Percentiles rank a stretch among this genome's conserved stretches.
These are phyloP conservation scores for Coemansia sp. DNA, from an alignment of 192 early-diverging fungal species.

Conservation along the genomic window DNA sequence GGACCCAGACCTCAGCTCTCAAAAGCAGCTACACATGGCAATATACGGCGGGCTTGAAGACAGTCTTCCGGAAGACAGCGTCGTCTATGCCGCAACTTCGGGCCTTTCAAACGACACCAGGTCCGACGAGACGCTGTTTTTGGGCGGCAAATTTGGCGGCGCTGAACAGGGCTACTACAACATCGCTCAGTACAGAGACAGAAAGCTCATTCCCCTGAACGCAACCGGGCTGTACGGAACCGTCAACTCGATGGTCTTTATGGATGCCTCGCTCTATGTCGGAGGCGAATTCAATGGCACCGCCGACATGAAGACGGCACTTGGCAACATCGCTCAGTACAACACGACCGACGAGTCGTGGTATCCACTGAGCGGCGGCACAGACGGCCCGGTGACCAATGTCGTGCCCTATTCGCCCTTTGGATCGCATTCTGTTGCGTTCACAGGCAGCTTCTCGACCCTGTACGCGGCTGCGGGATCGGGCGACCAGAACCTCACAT, in stretches of 20 bases:
- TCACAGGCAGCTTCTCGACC: conserved; percentile 29
- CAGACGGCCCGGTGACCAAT: conserved; percentile 50
- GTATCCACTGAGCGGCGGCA: conserved; percentile 45
- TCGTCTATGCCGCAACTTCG: conserved; percentile 50
- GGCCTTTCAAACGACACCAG: conserved; percentile 27
- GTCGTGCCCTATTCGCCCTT: conserved; percentile 51
- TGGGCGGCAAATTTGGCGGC: conserved; percentile 63
- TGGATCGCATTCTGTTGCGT: conserved; percentile 25
- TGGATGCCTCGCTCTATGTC: conserved; percentile 29
- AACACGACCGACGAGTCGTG: conserved; percentile 42
- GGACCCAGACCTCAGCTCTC: conserved; percentile 18
- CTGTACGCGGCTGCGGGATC: conserved; percentile 15
- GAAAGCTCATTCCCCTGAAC: conserved; percentile 21
- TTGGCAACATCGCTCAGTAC: conserved; percentile 42
- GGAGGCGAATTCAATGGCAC: conserved; percentile 50
- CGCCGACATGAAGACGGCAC: conserved; percentile 16
- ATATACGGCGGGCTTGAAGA: conserved; percentile 39
- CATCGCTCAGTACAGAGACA: conserved; percentile 58
- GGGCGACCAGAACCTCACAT: conserved; percentile 5
- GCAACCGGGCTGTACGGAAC: conserved; percentile 32
- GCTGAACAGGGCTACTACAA: conserved; percentile 44
- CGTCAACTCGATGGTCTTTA: conserved; percentile 33
- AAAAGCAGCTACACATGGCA: conserved; percentile 20
- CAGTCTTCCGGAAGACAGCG: conserved; percentile 44
- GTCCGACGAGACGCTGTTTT: conserved; percentile 42